Percentiles rank a stretch among this genome's conserved stretches.
Conservation (phyloP, 2,329 filamentous ascomycete genomes). For the Cladosporium sp. region DNA sequence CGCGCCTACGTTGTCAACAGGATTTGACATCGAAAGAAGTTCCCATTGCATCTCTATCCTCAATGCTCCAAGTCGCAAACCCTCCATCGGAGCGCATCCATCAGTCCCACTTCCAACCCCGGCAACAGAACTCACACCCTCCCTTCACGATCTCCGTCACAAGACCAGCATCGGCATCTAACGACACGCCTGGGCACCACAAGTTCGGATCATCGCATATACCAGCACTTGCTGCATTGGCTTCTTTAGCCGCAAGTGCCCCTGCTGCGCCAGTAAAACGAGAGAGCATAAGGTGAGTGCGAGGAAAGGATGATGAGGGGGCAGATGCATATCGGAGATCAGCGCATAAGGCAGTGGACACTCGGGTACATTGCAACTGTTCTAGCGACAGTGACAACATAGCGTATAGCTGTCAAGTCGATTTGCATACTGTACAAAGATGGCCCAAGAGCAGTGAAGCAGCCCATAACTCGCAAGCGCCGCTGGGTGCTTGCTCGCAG, state of each 20-base stretch:
- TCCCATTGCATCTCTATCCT: not conserved
- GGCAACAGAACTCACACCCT: constrained; percentile 7
- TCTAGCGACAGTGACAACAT: too few relatives aligned
- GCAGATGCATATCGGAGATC: not conserved
- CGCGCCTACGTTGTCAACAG: not conserved
- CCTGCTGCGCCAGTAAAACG: constrained; percentile 8
- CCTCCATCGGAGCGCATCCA: constrained; percentile 9
- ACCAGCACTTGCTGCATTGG: constrained; percentile 57
- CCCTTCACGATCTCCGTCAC: constrained; percentile 9
- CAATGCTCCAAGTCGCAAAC: constrained; percentile 10
- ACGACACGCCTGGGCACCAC: constrained; percentile 50
- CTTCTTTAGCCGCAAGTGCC: constrained; percentile 36
- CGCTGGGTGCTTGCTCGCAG: not conserved
- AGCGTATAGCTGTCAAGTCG: too few relatives aligned
- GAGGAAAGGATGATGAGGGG: not conserved
- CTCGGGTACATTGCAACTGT: too few relatives aligned
- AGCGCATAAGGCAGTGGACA: not conserved
- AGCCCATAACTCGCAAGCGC: not conserved
- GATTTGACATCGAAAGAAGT: not conserved
- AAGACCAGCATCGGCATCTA: constrained; percentile 47
- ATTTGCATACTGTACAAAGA: not conserved
- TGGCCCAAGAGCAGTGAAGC: not conserved
- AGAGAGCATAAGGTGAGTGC: constrained; percentile 7
- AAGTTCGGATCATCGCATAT: constrained; percentile 18
- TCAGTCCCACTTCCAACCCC: constrained; percentile 2